A percentile compares a stretch with the other conserved stretches of the same genome.
phyloP scores from a whole-genome alignment of 192 early-diverging fungal species.

The Mortierella claussenii region DNA sequence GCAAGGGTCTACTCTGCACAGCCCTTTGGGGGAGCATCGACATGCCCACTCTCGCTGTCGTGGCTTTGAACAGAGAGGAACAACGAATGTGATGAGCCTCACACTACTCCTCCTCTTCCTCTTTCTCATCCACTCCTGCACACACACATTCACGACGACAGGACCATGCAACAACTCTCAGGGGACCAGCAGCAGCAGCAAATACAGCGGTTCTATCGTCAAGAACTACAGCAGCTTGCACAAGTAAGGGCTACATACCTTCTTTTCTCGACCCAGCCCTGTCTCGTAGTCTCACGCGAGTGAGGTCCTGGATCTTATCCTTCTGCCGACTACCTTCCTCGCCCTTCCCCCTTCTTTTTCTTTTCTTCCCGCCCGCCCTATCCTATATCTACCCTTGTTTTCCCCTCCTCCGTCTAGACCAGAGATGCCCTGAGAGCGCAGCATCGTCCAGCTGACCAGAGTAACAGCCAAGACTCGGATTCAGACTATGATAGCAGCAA shows the following conservation, averaged over 20 bases:
- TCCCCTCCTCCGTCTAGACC: constrained; percentile 5
- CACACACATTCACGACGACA: background rate
- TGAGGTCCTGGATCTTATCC: too few relatives aligned
- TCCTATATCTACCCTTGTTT: too few relatives aligned
- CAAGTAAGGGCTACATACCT: constrained; percentile 21
- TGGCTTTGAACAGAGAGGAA: too few relatives aligned
- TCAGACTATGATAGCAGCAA: constrained; percentile 17
- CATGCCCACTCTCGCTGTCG: too few relatives aligned
- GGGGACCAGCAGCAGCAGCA: constrained; percentile 21
- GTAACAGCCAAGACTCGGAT: constrained; percentile 11
- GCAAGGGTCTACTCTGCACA: background rate
- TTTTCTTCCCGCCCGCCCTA: too few relatives aligned
- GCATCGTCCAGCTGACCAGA: constrained; percentile 12
- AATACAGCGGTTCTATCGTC: constrained; percentile 34
- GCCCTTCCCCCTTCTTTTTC: background rate
- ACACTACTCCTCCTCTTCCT: background rate
- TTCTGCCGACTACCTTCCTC: background rate
- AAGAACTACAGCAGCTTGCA: constrained; percentile 42
- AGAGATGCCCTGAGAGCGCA: constrained; percentile 34
- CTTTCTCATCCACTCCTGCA: background rate
- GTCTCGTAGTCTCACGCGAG: background rate
- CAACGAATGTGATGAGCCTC: too few relatives aligned
- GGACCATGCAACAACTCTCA: constrained; percentile 25
- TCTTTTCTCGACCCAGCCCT: background rate
- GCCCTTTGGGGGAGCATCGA: too few relatives aligned